phyloP scores from a whole-genome alignment of 805 yeast genomes.

The Monosporozyma servazzii region DNA sequence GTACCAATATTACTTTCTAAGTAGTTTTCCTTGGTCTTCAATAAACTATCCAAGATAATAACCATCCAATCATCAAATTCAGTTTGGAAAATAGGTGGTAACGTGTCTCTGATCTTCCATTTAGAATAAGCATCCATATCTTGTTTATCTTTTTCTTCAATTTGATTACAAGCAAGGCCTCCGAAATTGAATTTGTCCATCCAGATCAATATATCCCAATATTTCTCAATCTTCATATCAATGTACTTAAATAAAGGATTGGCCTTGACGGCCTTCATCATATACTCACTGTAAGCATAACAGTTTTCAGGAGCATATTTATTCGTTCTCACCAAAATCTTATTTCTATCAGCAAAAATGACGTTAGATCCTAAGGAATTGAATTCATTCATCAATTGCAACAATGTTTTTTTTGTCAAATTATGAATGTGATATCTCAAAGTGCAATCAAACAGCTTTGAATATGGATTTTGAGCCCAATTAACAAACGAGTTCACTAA shows the following conservation, averaged over 20 bases:
- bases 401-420: conserved; percentile 68
- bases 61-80: conserved; percentile 87
- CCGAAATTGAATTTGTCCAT: conserved; percentile 86
- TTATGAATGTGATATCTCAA: conserved; percentile 84
- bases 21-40: conserved; percentile 40
- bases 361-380: conserved; percentile 68
- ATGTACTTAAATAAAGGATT: conserved; percentile 76
- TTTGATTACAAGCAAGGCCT: conserved; percentile 46
- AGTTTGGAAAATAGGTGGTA: conserved; percentile 65
- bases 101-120: conserved; percentile 72
- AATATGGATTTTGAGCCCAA: conserved; percentile 77
- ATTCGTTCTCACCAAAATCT: conserved; percentile 60
- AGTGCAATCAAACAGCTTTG: conserved; percentile 66
- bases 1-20: conserved; percentile 33
- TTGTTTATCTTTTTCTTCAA: conserved; percentile 32
- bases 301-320: conserved; percentile 78
- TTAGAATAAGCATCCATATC: conserved; percentile 38
- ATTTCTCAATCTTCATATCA: conserved; percentile 62
- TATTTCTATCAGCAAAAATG: conserved; percentile 71
- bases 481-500: conserved; percentile 71
- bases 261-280: conserved; percentile 65
- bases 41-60: conserved; percentile 61
- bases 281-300: conserved; percentile 81
- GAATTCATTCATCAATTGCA: conserved; percentile 73
- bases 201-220: conserved; percentile 94